A percentile compares a stretch with the other conserved stretches of the same genome.
phyloP scores from a whole-genome alignment of 1,284 basidiomycete genomes.

The Cutaneotrichosporon arboriforme region DNA sequence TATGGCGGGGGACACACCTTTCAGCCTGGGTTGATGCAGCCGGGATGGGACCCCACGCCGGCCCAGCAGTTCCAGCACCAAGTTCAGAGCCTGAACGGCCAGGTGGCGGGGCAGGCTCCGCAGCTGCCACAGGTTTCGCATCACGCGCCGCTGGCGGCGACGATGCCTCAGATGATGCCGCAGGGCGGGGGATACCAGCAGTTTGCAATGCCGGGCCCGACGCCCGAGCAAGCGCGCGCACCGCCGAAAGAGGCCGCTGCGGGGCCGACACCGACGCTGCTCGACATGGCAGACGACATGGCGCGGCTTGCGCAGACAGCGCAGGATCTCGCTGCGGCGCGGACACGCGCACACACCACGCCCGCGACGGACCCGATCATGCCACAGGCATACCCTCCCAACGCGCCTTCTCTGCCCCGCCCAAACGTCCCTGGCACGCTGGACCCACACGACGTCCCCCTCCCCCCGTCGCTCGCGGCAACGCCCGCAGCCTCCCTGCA shows the following conservation, averaged over 20 bases:
- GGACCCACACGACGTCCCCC: neutral
- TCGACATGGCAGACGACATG: no score
- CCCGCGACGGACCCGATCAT: neutral
- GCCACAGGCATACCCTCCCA: neutral
- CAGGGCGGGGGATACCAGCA: neutral
- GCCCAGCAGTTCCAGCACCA: constrained; percentile 4
- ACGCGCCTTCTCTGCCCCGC: neutral
- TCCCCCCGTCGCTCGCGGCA: neutral
- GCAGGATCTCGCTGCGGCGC: no score
- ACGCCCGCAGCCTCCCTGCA: neutral
- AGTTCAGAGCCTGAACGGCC: neutral
- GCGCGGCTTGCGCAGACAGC: no score
- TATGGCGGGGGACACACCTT: neutral
- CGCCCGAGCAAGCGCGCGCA: no score
- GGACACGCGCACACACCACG: neutral
- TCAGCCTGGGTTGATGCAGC: neutral
- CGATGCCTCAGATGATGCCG: neutral
- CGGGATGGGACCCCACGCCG: no score
- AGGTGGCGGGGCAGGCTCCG: no score
- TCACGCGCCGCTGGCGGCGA: no score
- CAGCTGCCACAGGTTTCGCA: neutral
- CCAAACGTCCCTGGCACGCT: no score
- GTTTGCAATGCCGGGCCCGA: neutral
- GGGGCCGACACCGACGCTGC: no score
- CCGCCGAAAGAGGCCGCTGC: no score